These are phyloP conservation scores for Wickerhamomyces sydowiorum DNA, from an alignment of 805 yeast species.

Conservation along the genomic window DNA sequence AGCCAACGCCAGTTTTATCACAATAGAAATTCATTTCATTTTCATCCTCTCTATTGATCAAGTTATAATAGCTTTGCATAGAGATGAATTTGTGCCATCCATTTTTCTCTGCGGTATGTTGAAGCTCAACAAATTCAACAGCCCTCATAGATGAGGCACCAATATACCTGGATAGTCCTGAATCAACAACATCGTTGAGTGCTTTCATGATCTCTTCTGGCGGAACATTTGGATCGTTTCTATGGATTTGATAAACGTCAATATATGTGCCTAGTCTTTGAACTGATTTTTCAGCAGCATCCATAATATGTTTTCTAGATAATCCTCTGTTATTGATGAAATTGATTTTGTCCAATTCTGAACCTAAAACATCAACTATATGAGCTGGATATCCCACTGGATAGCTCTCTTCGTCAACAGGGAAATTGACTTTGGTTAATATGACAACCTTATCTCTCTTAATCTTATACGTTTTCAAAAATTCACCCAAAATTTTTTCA, in stretches of 20 bases:
- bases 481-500: conserved; percentile 43
- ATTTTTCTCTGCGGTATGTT: conserved; percentile 44
- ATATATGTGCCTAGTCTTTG: conserved; percentile 42
- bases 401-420: background rate
- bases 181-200: conserved; percentile 39
- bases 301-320: conserved; percentile 38
- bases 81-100: conserved; percentile 51
- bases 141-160: conserved; percentile 57
- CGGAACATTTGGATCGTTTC: conserved; percentile 41
- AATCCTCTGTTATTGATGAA: conserved; percentile 29
- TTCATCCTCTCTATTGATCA: conserved; percentile 53
- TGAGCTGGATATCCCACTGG: background rate
- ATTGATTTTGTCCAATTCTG: conserved; percentile 3
- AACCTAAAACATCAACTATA: background rate
- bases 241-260: conserved; percentile 47
- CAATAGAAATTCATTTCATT: conserved; percentile 53
- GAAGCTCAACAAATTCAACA: conserved; percentile 43
- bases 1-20: conserved; percentile 39
- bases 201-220: conserved; percentile 49
- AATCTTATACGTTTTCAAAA: conserved; percentile 40
- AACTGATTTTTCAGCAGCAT: conserved; percentile 29
- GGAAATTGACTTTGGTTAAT: conserved; percentile 31
- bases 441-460: conserved; percentile 46
- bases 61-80: conserved; percentile 50
- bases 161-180: conserved; percentile 42